Conservation (phyloP, 2,329 filamentous ascomycete species). For the Triangularia setosa region DNA sequence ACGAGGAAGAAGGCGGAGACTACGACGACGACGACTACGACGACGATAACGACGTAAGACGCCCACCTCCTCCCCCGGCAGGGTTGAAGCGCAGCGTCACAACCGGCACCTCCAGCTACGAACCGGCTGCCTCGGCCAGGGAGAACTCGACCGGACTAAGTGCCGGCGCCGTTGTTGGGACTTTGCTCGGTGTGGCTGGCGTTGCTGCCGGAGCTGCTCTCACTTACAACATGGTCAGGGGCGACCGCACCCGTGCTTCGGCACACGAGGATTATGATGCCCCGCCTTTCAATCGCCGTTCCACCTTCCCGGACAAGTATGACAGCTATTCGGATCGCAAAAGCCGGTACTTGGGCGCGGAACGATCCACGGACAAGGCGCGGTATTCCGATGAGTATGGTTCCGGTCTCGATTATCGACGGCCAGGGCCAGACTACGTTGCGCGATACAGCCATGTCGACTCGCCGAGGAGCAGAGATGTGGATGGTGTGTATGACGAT, state of each 20-base stretch:
- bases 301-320: conserved; percentile 41
- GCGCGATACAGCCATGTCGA: conserved; percentile 35
- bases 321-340: conserved; percentile 31
- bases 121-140: conserved; percentile 29
- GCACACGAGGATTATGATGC: conserved; percentile 39
- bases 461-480: conserved; percentile 28
- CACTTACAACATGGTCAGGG: conserved; percentile 67
- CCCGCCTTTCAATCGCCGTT: conserved; percentile 39
- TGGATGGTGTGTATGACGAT: conserved; percentile 40
- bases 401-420: conserved; percentile 31
- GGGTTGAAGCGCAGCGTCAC: conserved; percentile 26
- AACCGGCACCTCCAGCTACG: conserved; percentile 28
- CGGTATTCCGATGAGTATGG: conserved; percentile 36
- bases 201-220: conserved; percentile 77
- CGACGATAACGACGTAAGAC: conserved; percentile 20
- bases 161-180: conserved; percentile 66
- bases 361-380: conserved; percentile 36
- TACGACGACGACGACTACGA: conserved; percentile 28
- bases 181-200: conserved; percentile 51
- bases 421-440: conserved; percentile 35
- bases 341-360: conserved; percentile 37
- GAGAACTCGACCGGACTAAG: conserved; percentile 43
- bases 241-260: conserved; percentile 44
- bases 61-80: conserved; percentile 10
- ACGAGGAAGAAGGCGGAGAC: conserved; percentile 15